These are phyloP conservation scores for Ceratocystis harringtonii DNA, from an alignment of 2,329 filamentous ascomycete species.

Conservation along the genomic window DNA sequence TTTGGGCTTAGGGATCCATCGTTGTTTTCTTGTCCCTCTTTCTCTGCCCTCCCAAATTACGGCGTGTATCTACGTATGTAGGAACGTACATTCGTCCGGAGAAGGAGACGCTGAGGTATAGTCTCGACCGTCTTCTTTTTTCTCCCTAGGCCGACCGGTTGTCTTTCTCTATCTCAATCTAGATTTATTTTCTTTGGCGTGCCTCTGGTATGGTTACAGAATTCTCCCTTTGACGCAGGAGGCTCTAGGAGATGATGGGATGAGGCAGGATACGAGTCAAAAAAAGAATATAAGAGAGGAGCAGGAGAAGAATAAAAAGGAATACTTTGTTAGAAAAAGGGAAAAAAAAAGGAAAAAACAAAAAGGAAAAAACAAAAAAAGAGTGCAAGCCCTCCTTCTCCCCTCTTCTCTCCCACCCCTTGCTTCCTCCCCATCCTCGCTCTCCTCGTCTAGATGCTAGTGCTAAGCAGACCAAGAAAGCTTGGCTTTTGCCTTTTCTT, in stretches of 20 bases:
- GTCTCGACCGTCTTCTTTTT: not conserved
- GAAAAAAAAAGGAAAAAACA: not conserved
- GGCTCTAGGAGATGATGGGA: too few relatives aligned
- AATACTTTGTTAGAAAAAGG: not conserved
- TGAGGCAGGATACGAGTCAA: too few relatives aligned
- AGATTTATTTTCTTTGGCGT: not conserved
- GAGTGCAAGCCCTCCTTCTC: not conserved
- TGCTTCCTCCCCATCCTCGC: not conserved
- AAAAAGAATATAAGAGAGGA: not conserved
- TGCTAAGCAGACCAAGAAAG: not conserved
- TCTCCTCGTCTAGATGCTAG: slow-evolving; percentile 1
- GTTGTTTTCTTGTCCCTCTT: not conserved
- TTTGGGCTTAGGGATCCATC: not conserved
- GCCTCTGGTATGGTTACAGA: not conserved
- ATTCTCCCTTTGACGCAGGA: not conserved
- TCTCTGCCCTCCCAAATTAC: not conserved
- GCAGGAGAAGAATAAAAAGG: not conserved
- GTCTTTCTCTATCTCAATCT: not conserved
- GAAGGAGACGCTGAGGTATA: not conserved
- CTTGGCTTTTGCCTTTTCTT: not conserved
- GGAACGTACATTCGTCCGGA: not conserved
- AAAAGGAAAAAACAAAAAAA: not conserved
- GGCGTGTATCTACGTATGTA: not conserved
- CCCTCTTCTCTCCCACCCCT: not conserved
- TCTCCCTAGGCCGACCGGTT: not conserved